Percentiles rank a stretch among this genome's conserved stretches.
These are phyloP conservation scores for Fraxinus xanthoxyloides DNA, from an alignment of 305 asterid species.

Conservation along the genomic window DNA sequence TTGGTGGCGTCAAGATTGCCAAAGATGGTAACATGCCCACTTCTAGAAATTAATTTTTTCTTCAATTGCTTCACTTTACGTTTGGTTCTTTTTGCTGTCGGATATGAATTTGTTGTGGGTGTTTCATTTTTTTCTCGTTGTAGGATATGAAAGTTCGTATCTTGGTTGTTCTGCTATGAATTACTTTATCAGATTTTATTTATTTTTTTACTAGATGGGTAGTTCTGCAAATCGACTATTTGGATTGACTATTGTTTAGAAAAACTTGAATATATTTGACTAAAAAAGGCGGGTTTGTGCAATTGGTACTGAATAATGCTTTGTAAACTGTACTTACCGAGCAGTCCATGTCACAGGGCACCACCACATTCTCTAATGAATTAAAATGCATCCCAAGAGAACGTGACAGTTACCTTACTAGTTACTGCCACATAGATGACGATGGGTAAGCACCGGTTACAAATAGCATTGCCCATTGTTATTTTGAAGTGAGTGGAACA, in stretches of 20 bases:
- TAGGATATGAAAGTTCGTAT: neutral
- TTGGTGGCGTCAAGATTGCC: conserved; percentile 28
- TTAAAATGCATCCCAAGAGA: neutral
- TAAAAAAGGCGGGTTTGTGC: neutral
- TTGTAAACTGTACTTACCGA: neutral
- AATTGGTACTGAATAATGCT: neutral
- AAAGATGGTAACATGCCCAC: conserved; percentile 45
- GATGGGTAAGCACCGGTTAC: neutral
- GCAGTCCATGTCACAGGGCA: neutral
- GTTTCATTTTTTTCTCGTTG: neutral
- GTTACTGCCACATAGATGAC: neutral
- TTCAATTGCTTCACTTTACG: neutral
- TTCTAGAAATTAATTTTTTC: neutral
- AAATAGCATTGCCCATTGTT: neutral
- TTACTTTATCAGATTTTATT: neutral
- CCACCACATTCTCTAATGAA: neutral
- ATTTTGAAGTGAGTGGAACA: neutral
- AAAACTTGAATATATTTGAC: neutral
- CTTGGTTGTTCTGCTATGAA: neutral
- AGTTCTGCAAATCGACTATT: neutral
- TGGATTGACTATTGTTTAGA: neutral
- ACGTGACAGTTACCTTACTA: neutral
- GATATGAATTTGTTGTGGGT: neutral
- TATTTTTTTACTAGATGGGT: neutral
- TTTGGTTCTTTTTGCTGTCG: neutral